Percentiles rank a stretch among this genome's conserved stretches.
These are phyloP conservation scores for Pleurotus salmoneostramineus DNA, from an alignment of 768 basidiomycete genomes.

Conservation along the genomic window DNA sequence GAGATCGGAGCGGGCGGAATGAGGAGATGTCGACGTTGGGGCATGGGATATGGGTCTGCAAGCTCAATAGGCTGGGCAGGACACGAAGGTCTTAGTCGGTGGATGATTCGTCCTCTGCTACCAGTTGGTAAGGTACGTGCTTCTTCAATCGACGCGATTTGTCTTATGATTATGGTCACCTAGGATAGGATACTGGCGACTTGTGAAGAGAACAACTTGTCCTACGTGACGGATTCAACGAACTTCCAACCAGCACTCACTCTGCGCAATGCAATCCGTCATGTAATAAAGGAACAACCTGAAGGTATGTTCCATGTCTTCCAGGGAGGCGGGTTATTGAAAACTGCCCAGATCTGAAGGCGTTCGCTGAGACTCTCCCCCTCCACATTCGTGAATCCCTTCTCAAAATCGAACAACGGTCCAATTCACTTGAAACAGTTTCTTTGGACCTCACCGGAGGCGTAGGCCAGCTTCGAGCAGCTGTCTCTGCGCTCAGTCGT, in stretches of 20 bases:
- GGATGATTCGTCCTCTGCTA: slow-evolving; percentile 72
- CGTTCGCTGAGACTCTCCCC: not conserved
- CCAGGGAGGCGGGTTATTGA: too few relatives aligned
- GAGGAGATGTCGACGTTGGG: slow-evolving; percentile 65
- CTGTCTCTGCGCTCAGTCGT: slow-evolving; percentile 29
- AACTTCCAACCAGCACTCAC: slow-evolving; percentile 76
- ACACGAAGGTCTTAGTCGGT: slow-evolving; percentile 55
- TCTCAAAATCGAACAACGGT: slow-evolving; percentile 24
- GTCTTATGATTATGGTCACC: slow-evolving; percentile 2
- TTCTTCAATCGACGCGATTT: not conserved
- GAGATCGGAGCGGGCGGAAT: slow-evolving; percentile 63
- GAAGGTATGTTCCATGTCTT: not conserved
- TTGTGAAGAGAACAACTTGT: slow-evolving; percentile 56
- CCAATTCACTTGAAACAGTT: slow-evolving; percentile 22
- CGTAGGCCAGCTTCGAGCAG: slow-evolving; percentile 31
- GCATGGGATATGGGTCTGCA: slow-evolving; percentile 56
- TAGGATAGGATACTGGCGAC: slow-evolving; percentile 82
- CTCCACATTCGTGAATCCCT: slow-evolving; percentile 26
- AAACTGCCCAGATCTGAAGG: not conserved
- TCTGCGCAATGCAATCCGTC: slow-evolving; percentile 69
- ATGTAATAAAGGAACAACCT: slow-evolving; percentile 25
- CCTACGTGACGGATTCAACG: slow-evolving; percentile 63
- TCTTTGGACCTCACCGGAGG: slow-evolving; percentile 20
- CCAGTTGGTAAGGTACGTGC: slow-evolving; percentile 59
- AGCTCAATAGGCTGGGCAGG: slow-evolving; percentile 39